Evolutionary conservation across 768 basidiomycete species (phyloP), one percentile per base, ranked within the genome.

Genomic region (Leccinum longicurvipes): DNA sequence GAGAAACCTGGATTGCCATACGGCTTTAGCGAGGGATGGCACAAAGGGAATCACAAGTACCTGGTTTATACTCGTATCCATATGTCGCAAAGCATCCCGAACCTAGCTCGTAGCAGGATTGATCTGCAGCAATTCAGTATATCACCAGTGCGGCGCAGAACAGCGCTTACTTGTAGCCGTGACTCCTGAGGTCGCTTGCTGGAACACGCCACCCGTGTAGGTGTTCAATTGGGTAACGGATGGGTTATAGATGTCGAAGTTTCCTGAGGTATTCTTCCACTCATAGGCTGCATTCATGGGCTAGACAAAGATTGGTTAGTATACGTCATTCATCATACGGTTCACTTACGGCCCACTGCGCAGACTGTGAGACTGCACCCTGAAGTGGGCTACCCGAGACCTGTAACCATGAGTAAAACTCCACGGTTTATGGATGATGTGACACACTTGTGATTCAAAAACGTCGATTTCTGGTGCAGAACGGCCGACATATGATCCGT

Each of bases 391-490:
- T 62, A 3, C 70, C 68, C 8, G 74, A 67, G 27, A 73, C n/a
- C 73, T 76, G 74, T 61, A 15, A 31, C 68, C 71, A 53, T 54
- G 47, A 51, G 55, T 11, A 46, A 57, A 19, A 48, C 28, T 17
- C n/a, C 15, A 21, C 27, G 25, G 14, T 34, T 50, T 2, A 42
- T 53, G 52, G 5, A 34, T 36, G 31, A 39, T 7, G 23, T 17
- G 41, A 51, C 68, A 72, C 54, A 85, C 87, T 72, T 86, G 84
- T 7, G 93, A 88, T 74, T 95, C 93, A 66, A 95, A 85, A 27
- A 93, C 77, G 76, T 96, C 93, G 41, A 96, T 93, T 71, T 96
- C 93, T 2, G 93, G 93, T 4, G 93, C 89, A 27, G 86, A 69
- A 48, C 93, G 82, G 11, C 92, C 93, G 23, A 88, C 83, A 64